Conservation (phyloP, 148 eudicot genomes). For the Selenicereus undatus region DNA sequence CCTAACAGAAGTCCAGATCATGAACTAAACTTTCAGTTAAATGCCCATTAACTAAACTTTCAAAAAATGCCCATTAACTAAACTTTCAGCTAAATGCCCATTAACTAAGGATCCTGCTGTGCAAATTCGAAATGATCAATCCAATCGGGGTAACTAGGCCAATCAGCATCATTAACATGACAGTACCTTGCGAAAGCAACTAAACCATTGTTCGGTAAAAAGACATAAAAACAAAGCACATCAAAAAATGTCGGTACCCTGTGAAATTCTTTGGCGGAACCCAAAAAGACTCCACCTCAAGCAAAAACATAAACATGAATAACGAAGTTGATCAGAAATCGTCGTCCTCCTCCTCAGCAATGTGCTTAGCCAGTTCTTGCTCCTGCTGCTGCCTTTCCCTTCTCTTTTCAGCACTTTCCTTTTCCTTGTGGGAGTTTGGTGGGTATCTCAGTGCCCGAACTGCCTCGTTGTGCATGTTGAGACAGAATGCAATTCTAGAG, state of each 20-base stretch:
- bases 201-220: constrained; percentile 5
- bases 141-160: not conserved
- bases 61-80: no score
- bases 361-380: constrained; percentile 95
- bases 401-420: constrained; percentile 95
- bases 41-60: no score
- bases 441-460: constrained; percentile 87
- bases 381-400: constrained; percentile 95
- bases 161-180: constrained; percentile 7
- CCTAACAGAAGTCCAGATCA: not conserved
- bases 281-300: not conserved
- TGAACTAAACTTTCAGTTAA: no score
- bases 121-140: not conserved
- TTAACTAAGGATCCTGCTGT: not conserved
- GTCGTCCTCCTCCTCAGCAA: constrained; percentile 98
- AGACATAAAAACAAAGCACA: not conserved
- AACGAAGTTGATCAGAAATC: constrained; percentile 49
- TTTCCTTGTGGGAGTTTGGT: constrained; percentile 84
- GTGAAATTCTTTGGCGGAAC: not conserved
- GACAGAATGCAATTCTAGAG: constrained; percentile 90
- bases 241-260: constrained; percentile 7
- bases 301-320: not conserved
- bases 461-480: constrained; percentile 96
- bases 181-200: constrained; percentile 6
- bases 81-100: no score